These are phyloP conservation scores for Suhomyces bribrorum DNA, from an alignment of 1,139 yeast species.

Conservation along the genomic window DNA sequence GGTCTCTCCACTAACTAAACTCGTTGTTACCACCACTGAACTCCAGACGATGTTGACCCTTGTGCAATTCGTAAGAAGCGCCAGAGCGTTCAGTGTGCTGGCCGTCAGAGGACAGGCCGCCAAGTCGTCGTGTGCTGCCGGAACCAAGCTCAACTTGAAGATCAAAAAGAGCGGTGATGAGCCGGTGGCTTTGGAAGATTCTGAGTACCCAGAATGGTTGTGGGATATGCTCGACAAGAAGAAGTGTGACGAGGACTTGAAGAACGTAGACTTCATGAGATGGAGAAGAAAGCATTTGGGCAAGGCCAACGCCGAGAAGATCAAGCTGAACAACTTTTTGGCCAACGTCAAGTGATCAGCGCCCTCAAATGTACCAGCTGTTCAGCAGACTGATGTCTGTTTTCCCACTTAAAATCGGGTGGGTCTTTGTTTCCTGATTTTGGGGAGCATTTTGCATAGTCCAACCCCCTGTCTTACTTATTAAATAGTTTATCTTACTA, in stretches of 20 bases:
- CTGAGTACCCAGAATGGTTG: constrained; percentile 92
- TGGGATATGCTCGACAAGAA: constrained; percentile 82
- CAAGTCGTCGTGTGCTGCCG: constrained; percentile 60
- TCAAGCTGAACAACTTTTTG: constrained; percentile 79
- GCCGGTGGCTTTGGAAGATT: constrained; percentile 86
- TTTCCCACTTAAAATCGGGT: too few species aligned
- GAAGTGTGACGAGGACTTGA: constrained; percentile 52
- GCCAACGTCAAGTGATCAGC: constrained; percentile 42
- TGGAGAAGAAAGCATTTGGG: constrained; percentile 71
- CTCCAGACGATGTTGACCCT: constrained; percentile 9
- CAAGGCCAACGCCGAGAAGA: constrained; percentile 62
- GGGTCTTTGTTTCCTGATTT: too few species aligned
- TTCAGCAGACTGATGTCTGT: too few species aligned
- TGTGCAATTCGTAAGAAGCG: constrained; percentile 7
- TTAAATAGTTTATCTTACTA: too few species aligned
- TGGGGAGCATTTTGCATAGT: too few species aligned
- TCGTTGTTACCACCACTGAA: too few species aligned
- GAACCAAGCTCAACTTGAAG: constrained; percentile 78
- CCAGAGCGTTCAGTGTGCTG: constrained; percentile 13
- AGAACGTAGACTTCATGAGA: constrained; percentile 60
- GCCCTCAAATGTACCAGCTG: too few species aligned
- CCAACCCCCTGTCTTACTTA: too few species aligned
- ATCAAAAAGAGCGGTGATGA: constrained; percentile 79
- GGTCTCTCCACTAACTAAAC: constrained; percentile 1
- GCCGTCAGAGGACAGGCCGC: constrained; percentile 14